Base-by-base conservation (phyloP, 1,284 basidiomycete species). In the Microbotryomycetes sp. region DNA sequence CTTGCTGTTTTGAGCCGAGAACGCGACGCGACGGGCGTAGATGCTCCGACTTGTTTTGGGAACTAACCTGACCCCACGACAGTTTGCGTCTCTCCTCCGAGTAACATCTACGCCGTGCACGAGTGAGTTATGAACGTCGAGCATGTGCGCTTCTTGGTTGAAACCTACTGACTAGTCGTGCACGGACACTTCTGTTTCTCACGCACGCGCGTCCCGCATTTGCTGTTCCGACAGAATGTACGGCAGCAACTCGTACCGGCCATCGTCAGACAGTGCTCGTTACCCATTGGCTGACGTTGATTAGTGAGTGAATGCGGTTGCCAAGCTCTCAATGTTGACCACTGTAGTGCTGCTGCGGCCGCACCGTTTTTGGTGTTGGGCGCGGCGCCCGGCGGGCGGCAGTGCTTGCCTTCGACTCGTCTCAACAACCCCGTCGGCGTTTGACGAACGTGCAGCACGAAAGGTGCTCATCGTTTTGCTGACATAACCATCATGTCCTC, bases 201-300 rank as follows among this genome's bases (percentile, higher is more conserved):
- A 19, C 19, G 36, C 36, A 42, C 36, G 36, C 36, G 36, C 36
- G 36, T n/a, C n/a, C n/a, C 36, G 36, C 36, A 42, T 42, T 12
- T 42, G 9, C 36, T 42, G 12, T 19, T 12, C 12, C 36, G 36
- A 42, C 12, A 19, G 12, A 9, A 42, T 42, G 36, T 42, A 42
- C 36, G 36, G 36, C 36, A 42, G 36, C 36, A 42, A 42, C 36
- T 49, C 46, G 25, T 36, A 46, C 26, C 48, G 56, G 49, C 31
- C 25, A 16, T 58, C 56, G 9, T 19, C 9, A 9, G 56, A 58
- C 32, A 31, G 28, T 23, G 49, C 49, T 7, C 56, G 36, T 22
- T 26, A 49, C 16, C 56, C 56, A 5, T 42, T 52, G 19, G 16
- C 32, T 19, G 50, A 58, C 32, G 56, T 58, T 36, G 49, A 58